Evolutionary conservation across 352 stramenopile genomes (phyloP).

Genomic region (Phytophthora rubi): DNA sequence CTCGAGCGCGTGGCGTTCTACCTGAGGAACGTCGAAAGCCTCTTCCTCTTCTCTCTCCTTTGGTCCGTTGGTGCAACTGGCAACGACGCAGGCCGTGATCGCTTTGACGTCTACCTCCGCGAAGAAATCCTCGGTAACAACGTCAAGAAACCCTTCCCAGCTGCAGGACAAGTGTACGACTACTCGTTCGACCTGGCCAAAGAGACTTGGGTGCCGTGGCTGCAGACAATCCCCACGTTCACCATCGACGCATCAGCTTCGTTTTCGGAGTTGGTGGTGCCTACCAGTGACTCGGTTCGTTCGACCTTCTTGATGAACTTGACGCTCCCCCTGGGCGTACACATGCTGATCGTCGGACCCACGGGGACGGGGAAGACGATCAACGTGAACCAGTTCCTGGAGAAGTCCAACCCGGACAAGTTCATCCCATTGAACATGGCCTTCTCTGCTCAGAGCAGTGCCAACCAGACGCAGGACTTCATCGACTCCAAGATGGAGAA

Average conservation of each 20-base stretch:
- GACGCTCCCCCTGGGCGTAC: conserved; percentile 78
- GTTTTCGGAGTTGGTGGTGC: conserved; percentile 94
- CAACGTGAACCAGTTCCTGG: conserved; percentile 93
- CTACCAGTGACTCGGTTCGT: conserved; percentile 93
- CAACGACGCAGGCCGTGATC: conserved; percentile 81
- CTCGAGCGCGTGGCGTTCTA: conserved; percentile 73
- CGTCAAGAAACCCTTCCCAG: conserved; percentile 62
- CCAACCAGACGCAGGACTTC: conserved; percentile 93
- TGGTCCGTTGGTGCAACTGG: conserved; percentile 93
- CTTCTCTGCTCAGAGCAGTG: conserved; percentile 93
- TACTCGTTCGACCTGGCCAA: conserved; percentile 89
- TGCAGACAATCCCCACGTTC: conserved; percentile 90
- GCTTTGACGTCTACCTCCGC: conserved; percentile 90
- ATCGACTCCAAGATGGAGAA: conserved; percentile 96
- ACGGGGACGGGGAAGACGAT: conserved; percentile 96
- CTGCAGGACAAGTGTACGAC: conserved; percentile 85
- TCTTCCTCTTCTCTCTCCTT: conserved; percentile 94
- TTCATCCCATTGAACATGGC: conserved; percentile 93
- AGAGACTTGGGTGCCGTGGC: conserved; percentile 90
- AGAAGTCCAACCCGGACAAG: conserved; percentile 87
- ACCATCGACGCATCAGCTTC: conserved; percentile 72
- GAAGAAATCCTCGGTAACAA: conserved; percentile 78
- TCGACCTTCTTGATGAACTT: conserved; percentile 94
- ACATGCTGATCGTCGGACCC: conserved; percentile 93
- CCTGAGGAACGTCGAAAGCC: conserved; percentile 79